Conservation (phyloP, 352 stramenopile genomes). For the Aphanomyces euteiches region DNA sequence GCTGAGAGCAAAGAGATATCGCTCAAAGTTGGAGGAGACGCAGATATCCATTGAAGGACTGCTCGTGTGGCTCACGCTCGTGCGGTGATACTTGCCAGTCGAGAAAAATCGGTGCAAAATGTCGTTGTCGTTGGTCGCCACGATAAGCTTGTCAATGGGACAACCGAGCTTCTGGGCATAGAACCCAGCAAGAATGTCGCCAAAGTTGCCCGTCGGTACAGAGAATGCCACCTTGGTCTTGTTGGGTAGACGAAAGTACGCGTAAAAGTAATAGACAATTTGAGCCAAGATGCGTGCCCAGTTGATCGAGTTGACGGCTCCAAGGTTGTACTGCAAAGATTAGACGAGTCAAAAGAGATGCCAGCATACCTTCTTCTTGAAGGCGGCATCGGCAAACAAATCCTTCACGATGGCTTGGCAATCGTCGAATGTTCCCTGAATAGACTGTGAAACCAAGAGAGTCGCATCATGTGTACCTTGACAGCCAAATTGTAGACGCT, state of each 20-base stretch:
- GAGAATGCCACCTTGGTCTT: conserved; percentile 88
- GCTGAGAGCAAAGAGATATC: conserved; percentile 95
- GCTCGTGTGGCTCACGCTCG: conserved; percentile 90
- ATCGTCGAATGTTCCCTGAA: conserved; percentile 98
- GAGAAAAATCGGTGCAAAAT: conserved; percentile 98
- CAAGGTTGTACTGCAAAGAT: conserved; percentile 75
- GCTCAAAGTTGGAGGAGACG: conserved; percentile 99
- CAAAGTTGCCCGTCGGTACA: conserved; percentile 99
- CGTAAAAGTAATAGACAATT: conserved; percentile 99
- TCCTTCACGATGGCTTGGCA: conserved; percentile 99
- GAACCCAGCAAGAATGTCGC: conserved; percentile 97
- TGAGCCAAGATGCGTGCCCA: conserved; percentile 98
- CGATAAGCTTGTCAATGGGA: conserved; percentile 93
- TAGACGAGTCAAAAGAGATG: not conserved
- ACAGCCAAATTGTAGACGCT: conserved; percentile 98
- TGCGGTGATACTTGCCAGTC: conserved; percentile 94
- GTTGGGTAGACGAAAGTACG: conserved; percentile 88
- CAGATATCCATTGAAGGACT: conserved; percentile 99
- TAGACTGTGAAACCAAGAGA: not conserved
- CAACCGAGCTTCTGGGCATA: conserved; percentile 94
- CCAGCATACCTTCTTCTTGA: conserved; percentile 75
- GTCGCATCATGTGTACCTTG: conserved; percentile 34
- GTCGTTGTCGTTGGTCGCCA: conserved; percentile 99
- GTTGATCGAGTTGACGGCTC: conserved; percentile 99
- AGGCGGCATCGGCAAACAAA: conserved; percentile 91